Evolutionary conservation across 2,329 filamentous ascomycete species (phyloP).

Genomic region (Aschersonia sp.): DNA sequence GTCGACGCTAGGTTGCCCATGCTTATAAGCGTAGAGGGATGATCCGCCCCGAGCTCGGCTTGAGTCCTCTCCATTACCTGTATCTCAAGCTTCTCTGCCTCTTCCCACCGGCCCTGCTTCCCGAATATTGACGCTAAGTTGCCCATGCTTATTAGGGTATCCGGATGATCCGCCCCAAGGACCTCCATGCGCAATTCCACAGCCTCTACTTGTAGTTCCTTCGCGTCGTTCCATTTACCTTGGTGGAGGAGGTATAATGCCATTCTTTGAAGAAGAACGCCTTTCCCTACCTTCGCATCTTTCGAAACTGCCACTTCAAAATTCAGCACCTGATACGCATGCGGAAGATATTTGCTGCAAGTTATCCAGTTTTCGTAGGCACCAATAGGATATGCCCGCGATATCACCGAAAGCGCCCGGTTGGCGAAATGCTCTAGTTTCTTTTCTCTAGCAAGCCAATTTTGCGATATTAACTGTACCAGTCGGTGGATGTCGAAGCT

Average conservation of each 20-base stretch:
- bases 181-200: background rate
- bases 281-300: background rate
- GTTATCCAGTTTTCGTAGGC: background rate
- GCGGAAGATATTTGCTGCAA: background rate
- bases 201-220: background rate
- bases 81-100: background rate
- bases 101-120: background rate
- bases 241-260: background rate
- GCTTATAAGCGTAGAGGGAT: background rate
- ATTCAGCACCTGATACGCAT: background rate
- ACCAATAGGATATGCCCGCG: background rate
- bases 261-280: background rate
- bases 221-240: background rate
- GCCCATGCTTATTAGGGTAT: background rate
- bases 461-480: slow-evolving; percentile 14
- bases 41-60: background rate
- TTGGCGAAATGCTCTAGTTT: background rate
- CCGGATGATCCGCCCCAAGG: background rate
- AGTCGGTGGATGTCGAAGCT: slow-evolving; percentile 17
- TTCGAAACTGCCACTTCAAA: background rate
- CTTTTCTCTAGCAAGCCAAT: slow-evolving; percentile 10
- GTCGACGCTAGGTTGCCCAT: slow-evolving; percentile 1
- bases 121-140: slow-evolving; percentile 1
- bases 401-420: background rate
- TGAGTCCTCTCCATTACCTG: background rate